These are phyloP conservation scores for Penicillium psychrosexuale DNA, from an alignment of 2,329 filamentous ascomycete genomes.

Conservation along the genomic window DNA sequence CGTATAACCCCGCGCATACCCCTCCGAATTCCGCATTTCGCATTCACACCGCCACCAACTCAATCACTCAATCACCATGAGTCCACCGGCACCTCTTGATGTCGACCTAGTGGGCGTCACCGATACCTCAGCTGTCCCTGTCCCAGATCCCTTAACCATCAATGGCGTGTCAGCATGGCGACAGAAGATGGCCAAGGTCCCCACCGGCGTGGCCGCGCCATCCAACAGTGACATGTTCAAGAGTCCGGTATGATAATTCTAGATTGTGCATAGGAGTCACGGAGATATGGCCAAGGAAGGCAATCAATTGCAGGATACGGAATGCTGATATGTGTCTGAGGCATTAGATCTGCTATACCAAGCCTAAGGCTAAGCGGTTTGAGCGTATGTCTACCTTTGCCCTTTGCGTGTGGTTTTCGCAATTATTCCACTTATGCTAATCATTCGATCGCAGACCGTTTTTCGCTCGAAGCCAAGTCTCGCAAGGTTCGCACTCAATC, in stretches of 20 bases:
- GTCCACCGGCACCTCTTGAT: slow-evolving; percentile 28
- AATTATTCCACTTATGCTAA: neutral
- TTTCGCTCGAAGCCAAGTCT: slow-evolving; percentile 61
- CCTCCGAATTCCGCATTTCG: neutral
- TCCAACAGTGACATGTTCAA: slow-evolving; percentile 83
- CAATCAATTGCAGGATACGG: neutral
- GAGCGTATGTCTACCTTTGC: slow-evolving; percentile 62
- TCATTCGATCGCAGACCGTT: slow-evolving; percentile 41
- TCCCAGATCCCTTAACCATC: slow-evolving; percentile 55
- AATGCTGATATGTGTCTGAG: slow-evolving; percentile 16
- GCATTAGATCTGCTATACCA: slow-evolving; percentile 47
- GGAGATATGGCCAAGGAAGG: neutral
- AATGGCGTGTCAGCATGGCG: slow-evolving; percentile 66
- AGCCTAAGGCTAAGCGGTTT: slow-evolving; percentile 78
- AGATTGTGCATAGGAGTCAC: neutral
- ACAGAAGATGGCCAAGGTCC: slow-evolving; percentile 63
- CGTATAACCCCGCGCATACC: neutral
- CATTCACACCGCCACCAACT: neutral
- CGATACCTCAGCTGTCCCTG: slow-evolving; percentile 36
- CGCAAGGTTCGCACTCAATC: slow-evolving; percentile 35
- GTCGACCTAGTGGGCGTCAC: slow-evolving; percentile 34
- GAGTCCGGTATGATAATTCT: slow-evolving; percentile 56
- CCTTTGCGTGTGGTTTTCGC: neutral
- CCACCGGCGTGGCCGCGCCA: slow-evolving; percentile 72
- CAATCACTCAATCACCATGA: slow-evolving; percentile 11